A percentile compares a stretch with the other conserved stretches of the same genome.
phyloP scores from a whole-genome alignment of 1,284 basidiomycete genomes.

The Rugosomyces carneus region DNA sequence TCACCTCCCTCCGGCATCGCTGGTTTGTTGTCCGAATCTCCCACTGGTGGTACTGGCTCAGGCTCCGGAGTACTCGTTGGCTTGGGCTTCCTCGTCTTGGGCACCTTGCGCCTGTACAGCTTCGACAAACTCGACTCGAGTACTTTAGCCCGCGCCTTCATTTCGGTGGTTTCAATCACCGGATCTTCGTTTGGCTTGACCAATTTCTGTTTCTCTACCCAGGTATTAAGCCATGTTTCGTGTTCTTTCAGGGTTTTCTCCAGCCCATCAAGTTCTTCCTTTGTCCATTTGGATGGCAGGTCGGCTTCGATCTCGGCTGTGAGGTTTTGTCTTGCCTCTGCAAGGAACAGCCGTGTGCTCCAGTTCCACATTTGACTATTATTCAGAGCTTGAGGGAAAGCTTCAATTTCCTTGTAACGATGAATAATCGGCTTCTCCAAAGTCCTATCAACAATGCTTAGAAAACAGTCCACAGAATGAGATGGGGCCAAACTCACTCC shows the following conservation, averaged over 20 bases:
- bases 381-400: slow-evolving; percentile 68
- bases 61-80: slow-evolving; percentile 22
- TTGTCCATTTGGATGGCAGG: slow-evolving; percentile 71
- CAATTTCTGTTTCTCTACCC: slow-evolving; percentile 74
- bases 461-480: slow-evolving; percentile 1
- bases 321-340: slow-evolving; percentile 70
- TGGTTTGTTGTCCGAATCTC: slow-evolving; percentile 3
- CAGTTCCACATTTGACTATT: slow-evolving; percentile 80
- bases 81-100: slow-evolving; percentile 47
- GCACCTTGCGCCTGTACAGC: slow-evolving; percentile 59
- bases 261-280: slow-evolving; percentile 73
- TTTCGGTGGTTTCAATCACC: slow-evolving; percentile 73
- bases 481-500: slow-evolving; percentile 54
- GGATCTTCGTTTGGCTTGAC: slow-evolving; percentile 75
- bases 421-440: slow-evolving; percentile 80
- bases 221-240: slow-evolving; percentile 73
- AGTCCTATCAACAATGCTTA: slow-evolving; percentile 38
- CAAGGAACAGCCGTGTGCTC: slow-evolving; percentile 75
- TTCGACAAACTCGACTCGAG: slow-evolving; percentile 71
- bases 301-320: slow-evolving; percentile 51
- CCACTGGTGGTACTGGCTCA: slow-evolving; percentile 11
- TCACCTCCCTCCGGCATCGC: slow-evolving; percentile 2
- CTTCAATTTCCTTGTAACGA: slow-evolving; percentile 82
- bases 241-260: slow-evolving; percentile 72
- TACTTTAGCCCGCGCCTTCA: slow-evolving; percentile 75